These are phyloP conservation scores for Cladosporium sp. DNA, from an alignment of 2,329 filamentous ascomycete genomes.

Conservation along the genomic window DNA sequence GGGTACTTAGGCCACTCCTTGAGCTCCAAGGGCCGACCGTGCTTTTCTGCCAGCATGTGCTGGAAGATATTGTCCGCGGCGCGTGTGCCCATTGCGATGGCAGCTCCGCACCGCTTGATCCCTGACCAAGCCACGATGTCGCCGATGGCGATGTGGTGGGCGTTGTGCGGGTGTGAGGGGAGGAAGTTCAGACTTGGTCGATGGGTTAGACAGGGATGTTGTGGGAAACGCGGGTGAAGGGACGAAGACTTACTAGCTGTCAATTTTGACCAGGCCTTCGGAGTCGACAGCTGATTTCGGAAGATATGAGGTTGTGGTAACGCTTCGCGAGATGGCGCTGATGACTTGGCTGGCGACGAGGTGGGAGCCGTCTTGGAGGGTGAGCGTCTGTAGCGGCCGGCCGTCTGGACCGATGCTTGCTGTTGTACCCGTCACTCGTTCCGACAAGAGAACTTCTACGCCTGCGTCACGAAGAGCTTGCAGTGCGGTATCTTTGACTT, in stretches of 20 bases:
- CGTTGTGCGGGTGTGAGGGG: conserved; percentile 51
- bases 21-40: conserved; percentile 32
- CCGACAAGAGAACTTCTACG: conserved; percentile 61
- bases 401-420: conserved; percentile 46
- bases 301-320: conserved; percentile 61
- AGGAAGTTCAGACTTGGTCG: conserved; percentile 52
- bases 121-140: conserved; percentile 69
- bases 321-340: conserved; percentile 62
- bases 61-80: conserved; percentile 66
- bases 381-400: conserved; percentile 42
- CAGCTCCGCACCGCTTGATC: conserved; percentile 74
- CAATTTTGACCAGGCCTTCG: conserved; percentile 63
- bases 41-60: conserved; percentile 44
- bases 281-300: conserved; percentile 56
- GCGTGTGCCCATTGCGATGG: conserved; percentile 68
- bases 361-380: conserved; percentile 57
- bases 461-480: conserved; percentile 57
- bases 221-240: not conserved
- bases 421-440: conserved; percentile 51
- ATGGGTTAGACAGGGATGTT: not conserved
- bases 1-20: conserved; percentile 46
- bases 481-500: conserved; percentile 61
- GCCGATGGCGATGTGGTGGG: conserved; percentile 63
- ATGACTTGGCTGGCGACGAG: conserved; percentile 63
- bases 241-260: conserved; percentile 43